These are phyloP conservation scores for Globisporangium acanthophoron DNA, from an alignment of 352 stramenopile genomes.

Conservation along the genomic window DNA sequence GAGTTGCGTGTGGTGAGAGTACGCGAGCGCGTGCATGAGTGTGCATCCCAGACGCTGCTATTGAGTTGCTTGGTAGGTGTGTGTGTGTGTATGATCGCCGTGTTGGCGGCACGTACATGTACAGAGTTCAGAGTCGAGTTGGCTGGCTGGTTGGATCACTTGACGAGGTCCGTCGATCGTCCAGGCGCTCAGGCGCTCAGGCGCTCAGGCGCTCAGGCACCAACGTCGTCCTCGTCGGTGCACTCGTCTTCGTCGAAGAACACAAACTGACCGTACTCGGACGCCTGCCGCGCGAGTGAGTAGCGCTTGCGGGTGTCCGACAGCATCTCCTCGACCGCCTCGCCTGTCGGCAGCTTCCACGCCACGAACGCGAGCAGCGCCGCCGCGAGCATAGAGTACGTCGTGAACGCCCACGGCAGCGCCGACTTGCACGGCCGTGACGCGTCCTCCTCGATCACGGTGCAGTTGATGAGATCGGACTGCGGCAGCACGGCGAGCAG, in stretches of 20 bases:
- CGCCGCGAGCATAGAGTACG: constrained; percentile 38
- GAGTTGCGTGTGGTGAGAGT: no score
- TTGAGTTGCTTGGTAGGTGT: not conserved
- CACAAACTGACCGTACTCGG: constrained; percentile 72
- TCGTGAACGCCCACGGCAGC: constrained; percentile 57
- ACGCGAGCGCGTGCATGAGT: not conserved
- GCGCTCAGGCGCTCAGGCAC: not conserved
- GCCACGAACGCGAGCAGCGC: constrained; percentile 28
- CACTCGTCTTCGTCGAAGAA: constrained; percentile 64
- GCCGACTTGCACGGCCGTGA: constrained; percentile 36
- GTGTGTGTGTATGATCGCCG: not conserved
- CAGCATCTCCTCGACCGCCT: constrained; percentile 26
- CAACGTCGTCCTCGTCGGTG: constrained; percentile 9
- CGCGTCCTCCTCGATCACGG: constrained; percentile 14
- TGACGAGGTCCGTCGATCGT: no score
- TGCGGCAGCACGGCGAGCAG: constrained; percentile 44
- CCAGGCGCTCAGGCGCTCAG: not conserved
- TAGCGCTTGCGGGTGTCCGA: constrained; percentile 33
- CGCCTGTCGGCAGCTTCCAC: constrained; percentile 25
- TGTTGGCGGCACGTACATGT: not conserved
- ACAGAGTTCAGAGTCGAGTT: not conserved
- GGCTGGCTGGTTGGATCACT: no score
- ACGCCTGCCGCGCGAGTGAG: constrained; percentile 45
- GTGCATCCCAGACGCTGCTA: not conserved
- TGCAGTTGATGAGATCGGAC: constrained; percentile 37